Percentiles rank a stretch among this genome's conserved stretches.
phyloP scores from a whole-genome alignment of 768 basidiomycete genomes.

The Daedalea quercina region DNA sequence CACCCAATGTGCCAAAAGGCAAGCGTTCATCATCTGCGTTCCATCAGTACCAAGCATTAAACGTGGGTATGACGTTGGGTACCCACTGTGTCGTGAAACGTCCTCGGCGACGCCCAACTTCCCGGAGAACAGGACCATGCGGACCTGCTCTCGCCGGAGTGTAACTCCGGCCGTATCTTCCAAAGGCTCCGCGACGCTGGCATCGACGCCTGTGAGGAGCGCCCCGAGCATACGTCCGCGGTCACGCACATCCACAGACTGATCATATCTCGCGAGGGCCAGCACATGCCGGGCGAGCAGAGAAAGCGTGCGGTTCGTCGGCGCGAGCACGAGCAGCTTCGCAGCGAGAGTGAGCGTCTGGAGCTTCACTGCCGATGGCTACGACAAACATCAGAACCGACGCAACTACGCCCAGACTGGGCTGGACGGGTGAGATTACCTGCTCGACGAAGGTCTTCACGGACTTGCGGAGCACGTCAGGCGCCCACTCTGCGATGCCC shows the following conservation, averaged over 20 bases:
- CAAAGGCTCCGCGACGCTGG: slow-evolving; percentile 14
- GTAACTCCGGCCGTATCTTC: slow-evolving; percentile 58
- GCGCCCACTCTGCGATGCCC: slow-evolving; percentile 72
- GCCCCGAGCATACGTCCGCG: slow-evolving; percentile 74
- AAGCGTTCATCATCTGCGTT: slow-evolving; percentile 31
- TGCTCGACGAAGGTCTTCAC: slow-evolving; percentile 70
- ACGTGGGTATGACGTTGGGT: no score
- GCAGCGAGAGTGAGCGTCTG: slow-evolving; percentile 83
- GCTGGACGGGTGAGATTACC: slow-evolving; percentile 29
- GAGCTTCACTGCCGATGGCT: slow-evolving; percentile 69
- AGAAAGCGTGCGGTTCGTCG: slow-evolving; percentile 40
- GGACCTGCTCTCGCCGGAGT: slow-evolving; percentile 76
- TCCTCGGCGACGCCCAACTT: slow-evolving; percentile 45
- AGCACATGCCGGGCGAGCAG: slow-evolving; percentile 70
- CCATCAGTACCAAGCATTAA: background rate
- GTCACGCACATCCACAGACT: slow-evolving; percentile 86
- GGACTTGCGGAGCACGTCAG: slow-evolving; percentile 80
- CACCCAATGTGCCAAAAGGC: slow-evolving; percentile 60
- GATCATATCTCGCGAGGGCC: slow-evolving; percentile 81
- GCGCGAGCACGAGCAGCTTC: slow-evolving; percentile 70
- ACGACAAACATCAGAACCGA: background rate
- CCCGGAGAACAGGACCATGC: slow-evolving; percentile 71
- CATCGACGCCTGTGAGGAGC: slow-evolving; percentile 51
- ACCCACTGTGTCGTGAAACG: slow-evolving; percentile 7
- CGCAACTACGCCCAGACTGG: background rate